Evolutionary conservation across 2,329 filamentous ascomycete species (phyloP).

Genomic region (Paecilomyces dactylethromorphus): DNA sequence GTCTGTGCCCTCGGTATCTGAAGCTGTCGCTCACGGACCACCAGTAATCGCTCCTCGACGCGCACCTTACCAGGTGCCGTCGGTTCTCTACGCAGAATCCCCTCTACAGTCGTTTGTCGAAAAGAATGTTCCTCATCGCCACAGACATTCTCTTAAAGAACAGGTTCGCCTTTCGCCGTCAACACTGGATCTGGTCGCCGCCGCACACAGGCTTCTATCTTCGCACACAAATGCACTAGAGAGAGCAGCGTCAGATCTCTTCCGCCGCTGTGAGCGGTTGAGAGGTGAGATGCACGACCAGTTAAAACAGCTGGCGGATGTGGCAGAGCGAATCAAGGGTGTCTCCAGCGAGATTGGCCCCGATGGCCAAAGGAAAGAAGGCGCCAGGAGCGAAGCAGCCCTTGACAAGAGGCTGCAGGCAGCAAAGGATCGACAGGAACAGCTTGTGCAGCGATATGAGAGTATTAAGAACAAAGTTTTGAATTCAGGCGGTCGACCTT

Average conservation of each 20-base stretch:
- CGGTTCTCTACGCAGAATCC: conserved; percentile 32
- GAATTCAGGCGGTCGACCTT: conserved; percentile 35
- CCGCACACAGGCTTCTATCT: conserved; percentile 41
- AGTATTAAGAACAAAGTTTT: conserved; percentile 36
- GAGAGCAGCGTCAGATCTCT: conserved; percentile 44
- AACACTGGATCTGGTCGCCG: conserved; percentile 42
- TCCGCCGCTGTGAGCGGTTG: conserved; percentile 45
- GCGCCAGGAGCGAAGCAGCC: conserved; percentile 23
- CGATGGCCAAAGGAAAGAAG: conserved; percentile 25
- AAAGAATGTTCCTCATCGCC: conserved; percentile 36
- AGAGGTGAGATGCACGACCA: conserved; percentile 43
- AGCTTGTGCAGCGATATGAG: conserved; percentile 37
- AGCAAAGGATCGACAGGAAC: conserved; percentile 33
- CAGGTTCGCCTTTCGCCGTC: conserved; percentile 43
- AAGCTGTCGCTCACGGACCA: conserved; percentile 13
- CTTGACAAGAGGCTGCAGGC: conserved; percentile 35
- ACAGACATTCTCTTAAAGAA: conserved; percentile 36
- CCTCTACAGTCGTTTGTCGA: conserved; percentile 36
- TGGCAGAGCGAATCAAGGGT: conserved; percentile 39
- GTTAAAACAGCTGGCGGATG: conserved; percentile 37
- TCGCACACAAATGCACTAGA: conserved; percentile 41
- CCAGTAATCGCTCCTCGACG: conserved; percentile 26
- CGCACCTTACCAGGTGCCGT: conserved; percentile 36
- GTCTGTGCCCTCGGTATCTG: conserved; percentile 18
- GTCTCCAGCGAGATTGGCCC: conserved; percentile 33